phyloP scores from a whole-genome alignment of 129 eudicot genomes.

The Mikania micrantha region DNA sequence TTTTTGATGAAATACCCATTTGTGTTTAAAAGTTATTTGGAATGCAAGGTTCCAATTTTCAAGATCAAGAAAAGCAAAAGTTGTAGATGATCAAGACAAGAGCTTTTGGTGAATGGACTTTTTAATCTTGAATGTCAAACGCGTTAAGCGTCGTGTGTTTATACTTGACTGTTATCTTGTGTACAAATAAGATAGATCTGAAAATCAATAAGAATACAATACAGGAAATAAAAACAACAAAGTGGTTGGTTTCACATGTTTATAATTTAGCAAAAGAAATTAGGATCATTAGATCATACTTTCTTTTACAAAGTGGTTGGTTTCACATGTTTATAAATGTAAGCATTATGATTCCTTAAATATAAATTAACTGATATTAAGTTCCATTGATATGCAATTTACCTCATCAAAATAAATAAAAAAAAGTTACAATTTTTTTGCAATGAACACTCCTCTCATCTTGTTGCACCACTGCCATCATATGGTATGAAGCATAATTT shows the following conservation, averaged over 20 bases:
- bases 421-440: not conserved
- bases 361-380: not conserved
- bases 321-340: not conserved
- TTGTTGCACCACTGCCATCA: not conserved
- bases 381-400: no score
- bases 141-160: conserved; percentile 10
- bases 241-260: not conserved
- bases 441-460: not conserved
- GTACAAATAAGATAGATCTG: conserved; percentile 20
- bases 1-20: conserved; percentile 3
- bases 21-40: conserved; percentile 6
- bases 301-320: no score
- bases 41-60: conserved; percentile 10
- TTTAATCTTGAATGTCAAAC: conserved; percentile 15
- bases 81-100: conserved; percentile 11
- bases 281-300: not conserved
- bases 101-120: conserved; percentile 13
- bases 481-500: not conserved
- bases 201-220: conserved; percentile 13
- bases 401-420: no score
- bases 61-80: conserved; percentile 18
- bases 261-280: not conserved
- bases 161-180: conserved; percentile 18
- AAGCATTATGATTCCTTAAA: not conserved
- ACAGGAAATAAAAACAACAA: not conserved